Evolutionary conservation across 2,329 filamentous ascomycete species (phyloP), one percentile per base, ranked within the genome.

Genomic region (Venturia aucupariae): DNA sequence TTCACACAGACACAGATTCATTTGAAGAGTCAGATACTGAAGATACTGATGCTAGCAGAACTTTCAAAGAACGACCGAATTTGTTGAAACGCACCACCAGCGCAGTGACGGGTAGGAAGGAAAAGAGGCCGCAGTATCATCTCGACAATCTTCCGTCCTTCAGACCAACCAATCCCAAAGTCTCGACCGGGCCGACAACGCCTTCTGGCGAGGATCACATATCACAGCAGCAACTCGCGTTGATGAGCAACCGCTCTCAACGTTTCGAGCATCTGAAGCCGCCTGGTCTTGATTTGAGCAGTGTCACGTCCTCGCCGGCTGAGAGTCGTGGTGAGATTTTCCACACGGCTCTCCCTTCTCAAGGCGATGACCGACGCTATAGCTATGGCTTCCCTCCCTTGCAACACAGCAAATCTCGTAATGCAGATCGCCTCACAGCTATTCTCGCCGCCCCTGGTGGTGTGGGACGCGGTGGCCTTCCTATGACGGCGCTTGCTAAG

Each of bases 131-230:
- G 38, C 78, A 75, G 66, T 78, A 75, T 69, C 75, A 76, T 66
- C 76, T 74, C 41, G 74, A 73, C 51, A 78, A 78, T 66, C 73
- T 84, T 35, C 82, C 83, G 15, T 76, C 73, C 15, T 84, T 85
- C 70, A 80, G 76, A 22, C 81, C 81, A 11, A 44, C 48, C 8
- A 35, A 63, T 19, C n/a, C 51, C 13, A 57, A 63, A 44, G 19
- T n/a, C 11, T 57, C 62, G 48, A 22, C 62, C 10, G 30, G 51
- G 19, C 46, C 51, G 11, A 5, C 22, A 27, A 77, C 60, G 76
- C 66, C 46, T 63, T 61, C 19, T 69, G 65, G 63, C 15, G 71
- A 74, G 35, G 68, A 75, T 68, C 79, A 75, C 60, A 80, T 79
- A 62, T 73, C 73, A 17, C 75, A 74, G n/a, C 76, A 79, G 66